Percentiles rank a stretch among this genome's conserved stretches.
These are phyloP conservation scores for Dictyostelium intermedium DNA, from an alignment of 78 protist genomes.

Conservation along the genomic window DNA sequence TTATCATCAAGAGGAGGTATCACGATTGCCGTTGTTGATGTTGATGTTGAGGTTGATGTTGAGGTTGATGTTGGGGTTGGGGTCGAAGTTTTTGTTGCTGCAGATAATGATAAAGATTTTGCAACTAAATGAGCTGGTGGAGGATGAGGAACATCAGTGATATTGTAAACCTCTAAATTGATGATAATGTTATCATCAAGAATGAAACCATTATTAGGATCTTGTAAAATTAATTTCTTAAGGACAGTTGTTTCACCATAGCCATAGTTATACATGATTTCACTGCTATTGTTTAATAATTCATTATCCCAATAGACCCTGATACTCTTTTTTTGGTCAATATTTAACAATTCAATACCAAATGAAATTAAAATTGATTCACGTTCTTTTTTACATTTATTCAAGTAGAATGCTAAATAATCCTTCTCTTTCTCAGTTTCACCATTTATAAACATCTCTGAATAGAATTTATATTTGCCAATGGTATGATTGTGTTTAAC, in stretches of 20 bases:
- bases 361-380: not conserved
- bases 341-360: not conserved
- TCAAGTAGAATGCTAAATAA: not conserved
- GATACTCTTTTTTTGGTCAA: not conserved
- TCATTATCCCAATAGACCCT: not conserved
- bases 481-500: not conserved
- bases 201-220: not conserved
- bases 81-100: too few relatives aligned
- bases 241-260: not conserved
- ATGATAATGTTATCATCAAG: not conserved
- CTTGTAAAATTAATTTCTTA: not conserved
- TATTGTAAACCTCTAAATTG: not conserved
- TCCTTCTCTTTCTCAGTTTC: not conserved
- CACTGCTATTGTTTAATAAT: not conserved
- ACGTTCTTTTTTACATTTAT: not conserved
- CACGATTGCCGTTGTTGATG: too few relatives aligned
- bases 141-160: not conserved
- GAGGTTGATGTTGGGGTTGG: too few relatives aligned
- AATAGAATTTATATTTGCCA: not conserved
- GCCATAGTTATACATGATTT: not conserved
- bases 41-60: too few relatives aligned
- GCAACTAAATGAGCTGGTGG: not conserved
- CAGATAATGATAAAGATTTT: not conserved
- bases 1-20: too few relatives aligned
- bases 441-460: not conserved